Evolutionary conservation across 2,329 filamentous ascomycete species (phyloP).

Genomic region (Huntiella bhutanensis): DNA sequence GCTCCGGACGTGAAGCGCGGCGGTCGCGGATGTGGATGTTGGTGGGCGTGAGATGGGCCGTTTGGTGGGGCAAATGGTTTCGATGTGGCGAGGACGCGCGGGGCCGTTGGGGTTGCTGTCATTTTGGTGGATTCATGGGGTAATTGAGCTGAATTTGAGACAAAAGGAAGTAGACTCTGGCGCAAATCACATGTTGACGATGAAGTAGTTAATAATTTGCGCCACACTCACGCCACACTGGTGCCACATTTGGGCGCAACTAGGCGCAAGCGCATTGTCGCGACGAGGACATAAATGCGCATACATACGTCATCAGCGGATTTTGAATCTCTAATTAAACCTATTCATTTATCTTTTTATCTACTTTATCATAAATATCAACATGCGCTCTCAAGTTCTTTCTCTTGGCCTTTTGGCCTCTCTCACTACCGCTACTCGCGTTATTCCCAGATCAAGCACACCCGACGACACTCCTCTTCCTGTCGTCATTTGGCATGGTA

Average conservation of each 20-base stretch:
- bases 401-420: conserved; percentile 4
- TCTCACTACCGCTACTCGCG: conserved; percentile 17
- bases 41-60: background rate
- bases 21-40: no score
- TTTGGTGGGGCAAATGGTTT: conserved; percentile 1
- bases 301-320: background rate
- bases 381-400: conserved; percentile 8
- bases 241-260: background rate
- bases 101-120: no score
- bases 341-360: no score
- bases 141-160: no score
- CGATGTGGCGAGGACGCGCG: no score
- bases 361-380: background rate
- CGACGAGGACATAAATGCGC: no score
- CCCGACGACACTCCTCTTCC: conserved; percentile 54
- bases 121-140: no score
- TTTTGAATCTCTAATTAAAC: no score
- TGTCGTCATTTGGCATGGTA: conserved; percentile 81
- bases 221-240: background rate
- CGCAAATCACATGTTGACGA: no score
- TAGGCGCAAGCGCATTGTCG: background rate
- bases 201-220: background rate
- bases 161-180: no score
- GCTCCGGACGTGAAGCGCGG: no score
- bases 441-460: conserved; percentile 16